phyloP scores from a whole-genome alignment of 1,139 yeast species.

The Hyphopichia pseudoburtonii region DNA sequence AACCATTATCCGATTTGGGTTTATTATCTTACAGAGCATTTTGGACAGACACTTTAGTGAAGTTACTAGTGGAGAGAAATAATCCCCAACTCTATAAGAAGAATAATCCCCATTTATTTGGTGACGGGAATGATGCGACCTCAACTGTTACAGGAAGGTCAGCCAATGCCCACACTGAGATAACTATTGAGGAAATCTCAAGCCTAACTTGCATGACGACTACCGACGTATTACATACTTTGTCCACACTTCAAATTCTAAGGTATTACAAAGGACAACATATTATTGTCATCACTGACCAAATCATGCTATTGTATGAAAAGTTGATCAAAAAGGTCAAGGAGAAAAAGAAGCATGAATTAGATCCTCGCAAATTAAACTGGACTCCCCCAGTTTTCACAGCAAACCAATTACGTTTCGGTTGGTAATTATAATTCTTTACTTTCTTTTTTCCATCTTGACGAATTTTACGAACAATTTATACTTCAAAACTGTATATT shows the following conservation, averaged over 20 bases:
- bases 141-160: slow-evolving; percentile 19
- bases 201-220: slow-evolving; percentile 91
- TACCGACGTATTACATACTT: slow-evolving; percentile 88
- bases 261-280: slow-evolving; percentile 96
- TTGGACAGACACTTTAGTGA: slow-evolving; percentile 91
- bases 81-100: slow-evolving; percentile 40
- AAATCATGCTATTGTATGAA: slow-evolving; percentile 74
- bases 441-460: no score
- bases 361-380: slow-evolving; percentile 67
- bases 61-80: slow-evolving; percentile 64
- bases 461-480: background rate
- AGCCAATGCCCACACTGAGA: slow-evolving; percentile 45
- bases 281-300: slow-evolving; percentile 87
- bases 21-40: slow-evolving; percentile 89
- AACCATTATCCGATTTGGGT: slow-evolving; percentile 94
- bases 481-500: slow-evolving; percentile 1
- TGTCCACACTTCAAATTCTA: slow-evolving; percentile 86
- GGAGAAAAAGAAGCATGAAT: slow-evolving; percentile 71
- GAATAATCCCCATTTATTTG: slow-evolving; percentile 35
- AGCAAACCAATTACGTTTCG: slow-evolving; percentile 92
- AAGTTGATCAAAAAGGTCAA: slow-evolving; percentile 55
- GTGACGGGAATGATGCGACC: slow-evolving; percentile 26
- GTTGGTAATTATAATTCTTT: slow-evolving; percentile 66
- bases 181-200: slow-evolving; percentile 91
- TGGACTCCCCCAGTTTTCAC: slow-evolving; percentile 98